phyloP scores from a whole-genome alignment of 2,329 filamentous ascomycete genomes.

The Aspergillus spinulosporus region DNA sequence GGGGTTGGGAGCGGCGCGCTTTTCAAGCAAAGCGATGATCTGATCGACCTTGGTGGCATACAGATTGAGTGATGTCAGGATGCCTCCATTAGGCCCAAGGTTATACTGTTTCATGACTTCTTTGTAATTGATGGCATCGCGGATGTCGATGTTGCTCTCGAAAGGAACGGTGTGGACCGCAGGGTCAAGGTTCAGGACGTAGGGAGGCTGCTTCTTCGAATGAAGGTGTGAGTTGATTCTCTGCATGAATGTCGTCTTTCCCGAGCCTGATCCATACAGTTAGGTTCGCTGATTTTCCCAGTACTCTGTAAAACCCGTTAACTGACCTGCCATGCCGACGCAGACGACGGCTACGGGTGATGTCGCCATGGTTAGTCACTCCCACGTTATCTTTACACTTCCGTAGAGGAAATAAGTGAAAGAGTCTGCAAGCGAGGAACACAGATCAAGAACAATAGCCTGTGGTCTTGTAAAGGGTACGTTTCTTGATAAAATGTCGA shows the following conservation, averaged over 20 bases:
- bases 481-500: conserved; percentile 9
- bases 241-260: conserved; percentile 99
- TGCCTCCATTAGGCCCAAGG: conserved; percentile 93
- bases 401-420: neutral
- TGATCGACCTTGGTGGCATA: conserved; percentile 99
- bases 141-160: conserved; percentile 97
- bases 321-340: too few relatives aligned
- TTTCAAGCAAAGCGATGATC: conserved; percentile 84
- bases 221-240: conserved; percentile 93
- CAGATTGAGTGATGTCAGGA: conserved; percentile 90
- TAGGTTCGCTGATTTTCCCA: conserved; percentile 3
- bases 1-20: conserved; percentile 67
- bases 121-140: conserved; percentile 98
- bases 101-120: conserved; percentile 99
- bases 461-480: neutral
- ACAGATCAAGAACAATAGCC: neutral
- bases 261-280: conserved; percentile 63
- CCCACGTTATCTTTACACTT: too few relatives aligned
- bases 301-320: too few relatives aligned
- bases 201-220: conserved; percentile 74
- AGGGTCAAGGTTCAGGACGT: conserved; percentile 95
- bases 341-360: neutral
- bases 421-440: neutral
- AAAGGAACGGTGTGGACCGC: conserved; percentile 92
- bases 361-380: neutral